Percentiles rank a stretch among this genome's conserved stretches.
phyloP scores from a whole-genome alignment of 495 filamentous ascomycete species.

The Viridothelium virens region DNA sequence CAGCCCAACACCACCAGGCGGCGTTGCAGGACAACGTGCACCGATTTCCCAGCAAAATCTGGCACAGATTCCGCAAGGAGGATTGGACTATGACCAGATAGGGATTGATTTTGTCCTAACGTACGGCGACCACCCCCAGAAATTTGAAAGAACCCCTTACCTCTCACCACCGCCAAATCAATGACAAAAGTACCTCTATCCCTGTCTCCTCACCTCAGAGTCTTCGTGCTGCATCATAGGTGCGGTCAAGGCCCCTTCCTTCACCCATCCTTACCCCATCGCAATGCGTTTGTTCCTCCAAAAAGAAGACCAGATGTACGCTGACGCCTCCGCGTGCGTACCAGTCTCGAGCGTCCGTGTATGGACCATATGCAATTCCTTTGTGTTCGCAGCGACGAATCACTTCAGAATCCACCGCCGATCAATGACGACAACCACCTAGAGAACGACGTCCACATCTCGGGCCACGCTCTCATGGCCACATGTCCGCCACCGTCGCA shows the following conservation, averaged over 20 bases:
- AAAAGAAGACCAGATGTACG: constrained; percentile 15
- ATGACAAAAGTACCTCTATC: constrained; percentile 1
- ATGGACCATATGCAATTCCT: constrained; percentile 86
- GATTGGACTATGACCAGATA: constrained; percentile 74
- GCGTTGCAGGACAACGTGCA: constrained; percentile 22
- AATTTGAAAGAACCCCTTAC: constrained; percentile 43
- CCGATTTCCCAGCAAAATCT: constrained; percentile 15
- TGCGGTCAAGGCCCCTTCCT: constrained; percentile 7
- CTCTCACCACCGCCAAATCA: constrained; percentile 56
- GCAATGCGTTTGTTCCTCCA: not conserved
- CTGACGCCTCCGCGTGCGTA: constrained; percentile 14
- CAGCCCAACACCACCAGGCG: constrained; percentile 32
- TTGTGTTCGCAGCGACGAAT: constrained; percentile 49
- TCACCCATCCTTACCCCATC: not conserved
- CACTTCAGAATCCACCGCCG: constrained; percentile 36
- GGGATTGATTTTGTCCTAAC: constrained; percentile 94
- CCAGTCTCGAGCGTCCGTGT: constrained; percentile 87
- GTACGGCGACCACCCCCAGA: constrained; percentile 49
- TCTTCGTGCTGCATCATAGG: constrained; percentile 32
- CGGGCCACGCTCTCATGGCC: constrained; percentile 82
- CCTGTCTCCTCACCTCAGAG: constrained; percentile 7
- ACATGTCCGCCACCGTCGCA: constrained; percentile 65
- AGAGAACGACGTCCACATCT: constrained; percentile 37
- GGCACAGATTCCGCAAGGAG: constrained; percentile 26
- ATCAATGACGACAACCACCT: constrained; percentile 39